Conservation (phyloP, 169 alveolate species). For the Cryptosporidium sp. region DNA sequence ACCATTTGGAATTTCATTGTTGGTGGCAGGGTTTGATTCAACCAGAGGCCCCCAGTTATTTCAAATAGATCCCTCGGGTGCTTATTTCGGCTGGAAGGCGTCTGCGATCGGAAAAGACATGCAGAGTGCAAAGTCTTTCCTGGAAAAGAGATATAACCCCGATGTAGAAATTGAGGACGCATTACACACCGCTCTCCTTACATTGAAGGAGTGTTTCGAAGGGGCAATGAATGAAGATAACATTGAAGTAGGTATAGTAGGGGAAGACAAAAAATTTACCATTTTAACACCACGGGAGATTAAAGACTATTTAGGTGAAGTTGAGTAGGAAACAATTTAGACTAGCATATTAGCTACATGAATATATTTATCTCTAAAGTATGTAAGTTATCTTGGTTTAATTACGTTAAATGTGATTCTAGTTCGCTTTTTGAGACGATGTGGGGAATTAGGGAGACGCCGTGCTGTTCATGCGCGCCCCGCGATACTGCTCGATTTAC, state of each 20-base stretch:
- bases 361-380: neutral
- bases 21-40: conserved; percentile 96
- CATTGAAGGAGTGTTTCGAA: conserved; percentile 92
- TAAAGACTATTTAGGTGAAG: conserved; percentile 93
- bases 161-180: conserved; percentile 94
- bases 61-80: conserved; percentile 99
- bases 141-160: conserved; percentile 94
- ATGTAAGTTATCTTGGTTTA: neutral
- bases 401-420: neutral
- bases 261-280: conserved; percentile 88
- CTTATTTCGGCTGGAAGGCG: conserved; percentile 97
- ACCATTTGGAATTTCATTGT: conserved; percentile 97
- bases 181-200: conserved; percentile 88
- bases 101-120: conserved; percentile 98
- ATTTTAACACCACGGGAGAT: conserved; percentile 88
- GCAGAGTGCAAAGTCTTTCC: conserved; percentile 94
- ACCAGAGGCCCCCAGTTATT: conserved; percentile 94
- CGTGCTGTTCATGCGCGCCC: conserved; percentile 16
- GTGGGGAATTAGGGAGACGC: conserved; percentile 29
- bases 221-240: conserved; percentile 97
- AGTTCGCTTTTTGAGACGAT: neutral
- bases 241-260: conserved; percentile 96
- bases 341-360: neutral
- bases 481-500: neutral
- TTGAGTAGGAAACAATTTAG: conserved; percentile 81